phyloP scores from a whole-genome alignment of 228 moss, liverwort and hornwort genomes.

The Sphagnum magellanicum region DNA sequence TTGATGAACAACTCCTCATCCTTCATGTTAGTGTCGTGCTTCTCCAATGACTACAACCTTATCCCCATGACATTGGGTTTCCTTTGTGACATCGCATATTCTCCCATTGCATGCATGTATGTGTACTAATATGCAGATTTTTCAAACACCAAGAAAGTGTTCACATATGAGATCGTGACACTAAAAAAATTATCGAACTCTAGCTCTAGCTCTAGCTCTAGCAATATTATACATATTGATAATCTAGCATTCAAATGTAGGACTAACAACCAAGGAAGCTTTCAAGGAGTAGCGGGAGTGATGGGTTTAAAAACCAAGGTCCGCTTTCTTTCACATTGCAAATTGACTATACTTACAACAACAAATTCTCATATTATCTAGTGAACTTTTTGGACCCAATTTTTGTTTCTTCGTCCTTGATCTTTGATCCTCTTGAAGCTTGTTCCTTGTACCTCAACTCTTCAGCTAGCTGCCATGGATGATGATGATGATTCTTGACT shows the following conservation, averaged over 20 bases:
- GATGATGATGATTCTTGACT: no score
- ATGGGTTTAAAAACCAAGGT: slow-evolving; percentile 67
- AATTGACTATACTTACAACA: slow-evolving; percentile 40
- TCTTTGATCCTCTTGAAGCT: no score
- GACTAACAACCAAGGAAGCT: slow-evolving; percentile 49
- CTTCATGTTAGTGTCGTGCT: slow-evolving; percentile 46
- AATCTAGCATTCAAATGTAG: slow-evolving; percentile 67
- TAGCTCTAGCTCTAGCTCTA: slow-evolving; percentile 12
- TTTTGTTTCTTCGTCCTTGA: slow-evolving; percentile 47
- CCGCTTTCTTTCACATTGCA: slow-evolving; percentile 58
- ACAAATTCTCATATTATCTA: slow-evolving; percentile 76
- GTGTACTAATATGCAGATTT: slow-evolving; percentile 54
- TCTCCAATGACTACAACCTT: slow-evolving; percentile 44
- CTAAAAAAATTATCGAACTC: no score
- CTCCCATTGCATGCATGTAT: slow-evolving; percentile 58
- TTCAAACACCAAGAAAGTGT: slow-evolving; percentile 46
- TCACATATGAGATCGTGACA: slow-evolving; percentile 48
- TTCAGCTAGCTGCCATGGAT: no score
- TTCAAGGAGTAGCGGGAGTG: slow-evolving; percentile 53
- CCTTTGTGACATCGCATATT: slow-evolving; percentile 52
- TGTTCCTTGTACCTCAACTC: no score
- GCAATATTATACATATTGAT: slow-evolving; percentile 20
- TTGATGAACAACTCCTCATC: slow-evolving; percentile 42
- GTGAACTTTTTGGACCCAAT: slow-evolving; percentile 64
- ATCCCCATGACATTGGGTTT: slow-evolving; percentile 59